Evolutionary conservation across 2,329 filamentous ascomycete genomes (phyloP).

Genomic region (Pseudocercospora fuligena): DNA sequence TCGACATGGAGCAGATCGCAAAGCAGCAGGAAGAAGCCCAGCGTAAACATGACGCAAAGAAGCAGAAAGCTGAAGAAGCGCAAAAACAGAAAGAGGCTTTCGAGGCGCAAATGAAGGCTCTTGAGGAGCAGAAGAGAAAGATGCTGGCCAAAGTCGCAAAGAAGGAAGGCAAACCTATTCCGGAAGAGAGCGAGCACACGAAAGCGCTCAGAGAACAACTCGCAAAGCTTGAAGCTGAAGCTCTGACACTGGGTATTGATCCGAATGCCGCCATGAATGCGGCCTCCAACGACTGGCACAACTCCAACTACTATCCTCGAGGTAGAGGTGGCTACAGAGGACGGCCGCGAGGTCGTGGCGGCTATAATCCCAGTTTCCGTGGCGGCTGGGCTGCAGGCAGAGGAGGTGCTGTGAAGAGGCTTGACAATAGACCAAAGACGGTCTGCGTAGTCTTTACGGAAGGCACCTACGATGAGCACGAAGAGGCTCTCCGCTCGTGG

Average conservation of each 20-base stretch:
- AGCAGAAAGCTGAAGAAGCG: slow-evolving; percentile 65
- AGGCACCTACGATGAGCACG: slow-evolving; percentile 68
- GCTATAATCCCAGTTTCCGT: slow-evolving; percentile 50
- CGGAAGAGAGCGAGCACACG: slow-evolving; percentile 55
- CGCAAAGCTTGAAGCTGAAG: slow-evolving; percentile 74
- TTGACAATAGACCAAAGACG: slow-evolving; percentile 76
- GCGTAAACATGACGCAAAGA: slow-evolving; percentile 68
- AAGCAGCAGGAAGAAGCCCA: slow-evolving; percentile 75
- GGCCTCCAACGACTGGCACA: slow-evolving; percentile 30
- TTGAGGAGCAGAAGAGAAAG: slow-evolving; percentile 67
- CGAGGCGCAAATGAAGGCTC: slow-evolving; percentile 66
- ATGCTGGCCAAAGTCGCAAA: slow-evolving; percentile 66
- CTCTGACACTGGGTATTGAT: slow-evolving; percentile 70
- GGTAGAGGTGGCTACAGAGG: slow-evolving; percentile 35
- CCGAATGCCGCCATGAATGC: slow-evolving; percentile 56
- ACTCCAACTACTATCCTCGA: slow-evolving; percentile 23
- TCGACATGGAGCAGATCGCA: slow-evolving; percentile 72
- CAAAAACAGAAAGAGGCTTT: slow-evolving; percentile 67
- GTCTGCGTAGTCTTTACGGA: slow-evolving; percentile 59
- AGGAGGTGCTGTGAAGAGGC: slow-evolving; percentile 61
- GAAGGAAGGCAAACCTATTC: slow-evolving; percentile 48
- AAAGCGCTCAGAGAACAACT: slow-evolving; percentile 72
- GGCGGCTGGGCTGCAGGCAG: slow-evolving; percentile 50
- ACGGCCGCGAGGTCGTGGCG: slow-evolving; percentile 45
- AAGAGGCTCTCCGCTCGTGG: slow-evolving; percentile 73